phyloP scores from a whole-genome alignment of 306 rosid species.

The Luffa aegyptiaca region DNA sequence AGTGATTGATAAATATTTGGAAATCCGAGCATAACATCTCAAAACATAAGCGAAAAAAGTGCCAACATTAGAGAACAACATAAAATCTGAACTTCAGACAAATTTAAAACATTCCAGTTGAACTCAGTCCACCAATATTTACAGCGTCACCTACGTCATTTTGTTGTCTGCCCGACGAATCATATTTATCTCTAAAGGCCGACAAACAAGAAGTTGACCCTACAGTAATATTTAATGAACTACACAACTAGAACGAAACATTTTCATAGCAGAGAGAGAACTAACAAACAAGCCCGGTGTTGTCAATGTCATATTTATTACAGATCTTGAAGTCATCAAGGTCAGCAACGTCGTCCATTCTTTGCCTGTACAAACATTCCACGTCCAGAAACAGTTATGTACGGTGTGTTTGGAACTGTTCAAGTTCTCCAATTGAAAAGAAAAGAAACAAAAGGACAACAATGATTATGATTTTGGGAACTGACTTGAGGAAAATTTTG shows the following conservation, averaged over 20 bases:
- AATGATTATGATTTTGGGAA: background rate
- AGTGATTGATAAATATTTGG: background rate
- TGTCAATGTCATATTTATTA: slow-evolving; percentile 69
- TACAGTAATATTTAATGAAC: background rate
- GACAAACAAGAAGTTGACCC: background rate
- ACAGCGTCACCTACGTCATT: background rate
- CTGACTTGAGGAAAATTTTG: slow-evolving; percentile 48
- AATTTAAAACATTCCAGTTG: background rate
- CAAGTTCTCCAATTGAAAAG: background rate
- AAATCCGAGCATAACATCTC: background rate
- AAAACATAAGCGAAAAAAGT: background rate
- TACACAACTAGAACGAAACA: slow-evolving; percentile 3
- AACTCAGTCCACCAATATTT: background rate
- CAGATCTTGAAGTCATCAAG: slow-evolving; percentile 74
- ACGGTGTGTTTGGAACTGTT: background rate
- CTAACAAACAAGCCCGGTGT: slow-evolving; percentile 92
- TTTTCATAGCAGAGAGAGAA: slow-evolving; percentile 14
- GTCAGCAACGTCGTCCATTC: slow-evolving; percentile 44
- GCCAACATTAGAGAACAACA: background rate
- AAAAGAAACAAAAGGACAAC: background rate
- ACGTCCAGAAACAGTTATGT: background rate
- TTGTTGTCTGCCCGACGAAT: background rate
- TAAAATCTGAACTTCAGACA: background rate
- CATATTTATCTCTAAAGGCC: background rate
- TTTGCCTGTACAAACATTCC: slow-evolving; percentile 48